A percentile compares a stretch with the other conserved stretches of the same genome.
These are phyloP conservation scores for Noccaea caerulescens DNA, from an alignment of 345 rosid species.

Conservation along the genomic window DNA sequence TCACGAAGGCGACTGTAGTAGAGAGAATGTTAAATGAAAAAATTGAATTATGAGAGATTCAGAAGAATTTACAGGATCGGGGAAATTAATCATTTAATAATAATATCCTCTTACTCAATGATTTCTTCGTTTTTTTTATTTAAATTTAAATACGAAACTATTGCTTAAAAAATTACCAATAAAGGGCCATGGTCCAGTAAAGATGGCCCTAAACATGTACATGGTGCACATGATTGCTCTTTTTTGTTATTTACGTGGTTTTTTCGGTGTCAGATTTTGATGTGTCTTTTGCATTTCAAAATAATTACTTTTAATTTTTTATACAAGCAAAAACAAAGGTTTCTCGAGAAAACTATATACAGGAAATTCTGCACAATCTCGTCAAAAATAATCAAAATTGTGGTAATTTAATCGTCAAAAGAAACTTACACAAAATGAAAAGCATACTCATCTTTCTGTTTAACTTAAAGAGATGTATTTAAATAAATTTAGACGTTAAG, in stretches of 20 bases:
- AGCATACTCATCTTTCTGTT: conserved; percentile 10
- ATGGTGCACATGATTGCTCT: conserved; percentile 31
- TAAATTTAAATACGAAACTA: not conserved
- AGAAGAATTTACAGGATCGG: conserved; percentile 17
- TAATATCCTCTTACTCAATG: conserved; percentile 34
- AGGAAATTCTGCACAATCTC: not conserved
- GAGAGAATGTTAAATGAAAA: conserved; percentile 25
- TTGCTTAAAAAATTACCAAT: conserved; percentile 8
- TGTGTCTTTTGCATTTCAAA: not conserved
- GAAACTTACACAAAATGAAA: conserved; percentile 4
- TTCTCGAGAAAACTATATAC: not conserved
- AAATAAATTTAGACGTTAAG: conserved; percentile 18
- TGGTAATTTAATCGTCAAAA: not conserved
- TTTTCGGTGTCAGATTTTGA: not conserved
- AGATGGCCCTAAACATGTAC: conserved; percentile 34
- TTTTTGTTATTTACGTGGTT: not conserved
- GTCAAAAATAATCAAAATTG: not conserved
- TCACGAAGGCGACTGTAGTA: conserved; percentile 27
- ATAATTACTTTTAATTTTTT: not conserved
- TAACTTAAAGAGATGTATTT: conserved; percentile 18
- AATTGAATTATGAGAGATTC: conserved; percentile 20
- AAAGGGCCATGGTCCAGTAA: conserved; percentile 38
- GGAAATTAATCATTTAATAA: conserved; percentile 23
- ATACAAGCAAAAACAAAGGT: not conserved
- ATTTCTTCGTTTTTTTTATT: conserved; percentile 32